A percentile compares a stretch with the other conserved stretches of the same genome.
Evolutionary conservation across 2,329 filamentous ascomycete genomes (phyloP).

Genomic region (Tolypocladium cylindrosporum): DNA sequence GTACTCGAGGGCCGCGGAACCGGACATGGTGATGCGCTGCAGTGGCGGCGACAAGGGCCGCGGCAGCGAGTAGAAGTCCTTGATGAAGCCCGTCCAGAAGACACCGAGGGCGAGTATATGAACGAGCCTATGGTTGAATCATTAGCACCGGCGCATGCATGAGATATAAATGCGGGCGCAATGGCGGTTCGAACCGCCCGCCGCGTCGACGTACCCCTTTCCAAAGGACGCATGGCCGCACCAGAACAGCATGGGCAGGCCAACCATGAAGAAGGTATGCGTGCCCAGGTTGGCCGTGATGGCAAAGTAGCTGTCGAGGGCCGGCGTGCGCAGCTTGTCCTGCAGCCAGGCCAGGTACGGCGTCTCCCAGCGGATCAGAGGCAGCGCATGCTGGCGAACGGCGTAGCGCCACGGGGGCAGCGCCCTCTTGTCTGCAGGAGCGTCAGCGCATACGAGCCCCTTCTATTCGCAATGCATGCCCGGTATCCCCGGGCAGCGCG

Average conservation of each 20-base stretch:
- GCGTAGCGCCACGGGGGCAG: slow-evolving; percentile 84
- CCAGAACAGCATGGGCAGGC: slow-evolving; percentile 92
- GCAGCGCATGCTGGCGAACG: slow-evolving; percentile 71
- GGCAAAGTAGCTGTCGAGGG: slow-evolving; percentile 92
- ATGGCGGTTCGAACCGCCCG: background rate
- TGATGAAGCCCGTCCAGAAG: slow-evolving; percentile 85
- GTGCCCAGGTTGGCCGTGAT: slow-evolving; percentile 94
- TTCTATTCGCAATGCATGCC: no score
- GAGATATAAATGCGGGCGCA: background rate
- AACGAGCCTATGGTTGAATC: slow-evolving; percentile 39
- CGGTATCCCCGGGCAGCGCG: no score
- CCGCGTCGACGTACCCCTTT: slow-evolving; percentile 59
- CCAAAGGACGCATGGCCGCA: slow-evolving; percentile 79
- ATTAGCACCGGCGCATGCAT: background rate
- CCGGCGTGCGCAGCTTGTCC: slow-evolving; percentile 65
- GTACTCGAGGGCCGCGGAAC: slow-evolving; percentile 88
- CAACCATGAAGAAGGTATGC: slow-evolving; percentile 98
- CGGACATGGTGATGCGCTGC: slow-evolving; percentile 94
- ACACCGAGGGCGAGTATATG: slow-evolving; percentile 71
- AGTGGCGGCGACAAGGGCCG: slow-evolving; percentile 86
- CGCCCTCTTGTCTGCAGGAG: slow-evolving; percentile 59
- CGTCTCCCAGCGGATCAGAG: slow-evolving; percentile 88
- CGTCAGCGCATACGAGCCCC: slow-evolving; percentile 1
- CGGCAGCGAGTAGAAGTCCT: slow-evolving; percentile 87
- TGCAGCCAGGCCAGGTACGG: slow-evolving; percentile 87